phyloP scores from a whole-genome alignment of 176 grass and related monocot species.

The Coix lacrymajobi region DNA sequence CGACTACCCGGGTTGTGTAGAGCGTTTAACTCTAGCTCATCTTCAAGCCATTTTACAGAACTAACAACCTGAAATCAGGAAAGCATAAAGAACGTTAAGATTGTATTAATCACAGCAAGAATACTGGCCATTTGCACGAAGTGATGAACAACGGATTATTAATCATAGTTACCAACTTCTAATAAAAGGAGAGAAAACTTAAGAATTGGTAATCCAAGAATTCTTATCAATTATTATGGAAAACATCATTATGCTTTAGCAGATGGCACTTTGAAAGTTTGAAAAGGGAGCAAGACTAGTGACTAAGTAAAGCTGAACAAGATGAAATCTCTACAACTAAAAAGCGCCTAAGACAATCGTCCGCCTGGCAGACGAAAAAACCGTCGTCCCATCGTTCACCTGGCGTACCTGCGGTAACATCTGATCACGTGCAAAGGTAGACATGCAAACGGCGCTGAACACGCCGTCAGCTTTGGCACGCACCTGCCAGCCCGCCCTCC shows the following conservation, averaged over 20 bases:
- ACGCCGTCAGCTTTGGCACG: too few relatives aligned
- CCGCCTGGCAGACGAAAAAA: too few relatives aligned
- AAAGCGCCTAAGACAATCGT: too few relatives aligned
- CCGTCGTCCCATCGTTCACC: too few relatives aligned
- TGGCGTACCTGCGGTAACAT: too few relatives aligned
- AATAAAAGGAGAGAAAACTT: neutral
- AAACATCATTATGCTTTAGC: neutral
- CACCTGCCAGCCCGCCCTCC: too few relatives aligned
- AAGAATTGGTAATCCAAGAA: neutral
- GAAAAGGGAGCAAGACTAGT: neutral
- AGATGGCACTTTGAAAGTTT: neutral
- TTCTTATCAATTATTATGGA: neutral
- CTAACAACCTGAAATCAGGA: conserved; percentile 84
- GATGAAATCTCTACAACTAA: too few relatives aligned
- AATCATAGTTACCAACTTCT: neutral
- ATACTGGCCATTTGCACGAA: neutral
- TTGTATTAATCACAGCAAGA: neutral
- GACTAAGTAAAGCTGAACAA: neutral
- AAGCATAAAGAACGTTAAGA: conserved; percentile 16
- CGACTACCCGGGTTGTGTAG: conserved; percentile 89
- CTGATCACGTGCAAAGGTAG: too few relatives aligned
- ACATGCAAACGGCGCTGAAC: too few relatives aligned
- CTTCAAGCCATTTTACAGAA: conserved; percentile 99
- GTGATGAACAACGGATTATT: neutral
- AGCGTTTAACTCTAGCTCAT: conserved; percentile 97